phyloP scores from a whole-genome alignment of 116 monocot species.

The Cymodocea nodosa region DNA sequence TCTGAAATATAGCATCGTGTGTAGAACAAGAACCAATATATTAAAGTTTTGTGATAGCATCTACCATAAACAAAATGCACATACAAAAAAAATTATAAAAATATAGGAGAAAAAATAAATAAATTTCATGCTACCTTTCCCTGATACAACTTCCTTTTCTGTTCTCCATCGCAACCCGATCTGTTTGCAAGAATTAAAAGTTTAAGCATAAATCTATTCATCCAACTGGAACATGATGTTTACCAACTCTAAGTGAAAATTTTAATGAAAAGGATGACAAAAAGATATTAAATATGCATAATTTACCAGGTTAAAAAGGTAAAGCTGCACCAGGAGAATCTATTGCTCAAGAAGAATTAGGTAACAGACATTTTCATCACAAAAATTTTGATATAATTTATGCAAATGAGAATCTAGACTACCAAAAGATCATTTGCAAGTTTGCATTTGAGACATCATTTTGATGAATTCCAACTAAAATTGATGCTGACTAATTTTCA shows the following conservation, averaged over 20 bases:
- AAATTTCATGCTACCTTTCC: slow-evolving; percentile 55
- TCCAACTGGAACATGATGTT: neutral
- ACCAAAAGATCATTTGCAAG: no score
- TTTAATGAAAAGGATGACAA: neutral
- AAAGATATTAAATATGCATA: neutral
- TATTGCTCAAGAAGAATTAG: no score
- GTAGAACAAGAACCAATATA: neutral
- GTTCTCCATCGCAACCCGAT: slow-evolving; percentile 98
- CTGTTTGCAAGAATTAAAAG: slow-evolving; percentile 19
- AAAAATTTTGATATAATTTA: no score
- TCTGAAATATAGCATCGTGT: neutral
- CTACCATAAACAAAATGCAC: neutral
- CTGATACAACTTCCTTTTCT: slow-evolving; percentile 88
- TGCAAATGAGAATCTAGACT: no score
- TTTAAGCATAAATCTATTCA: neutral
- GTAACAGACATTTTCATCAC: no score
- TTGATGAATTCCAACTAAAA: no score
- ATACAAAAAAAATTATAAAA: neutral
- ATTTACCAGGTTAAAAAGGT: neutral
- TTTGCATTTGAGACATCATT: no score
- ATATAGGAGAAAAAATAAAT: neutral
- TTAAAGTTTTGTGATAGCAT: neutral
- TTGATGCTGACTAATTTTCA: no score
- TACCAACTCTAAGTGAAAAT: neutral
- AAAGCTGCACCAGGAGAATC: neutral